Evolutionary conservation across 305 asterid genomes (phyloP), one percentile per base, ranked within the genome.

Genomic region (Fraxinus platypoda): DNA sequence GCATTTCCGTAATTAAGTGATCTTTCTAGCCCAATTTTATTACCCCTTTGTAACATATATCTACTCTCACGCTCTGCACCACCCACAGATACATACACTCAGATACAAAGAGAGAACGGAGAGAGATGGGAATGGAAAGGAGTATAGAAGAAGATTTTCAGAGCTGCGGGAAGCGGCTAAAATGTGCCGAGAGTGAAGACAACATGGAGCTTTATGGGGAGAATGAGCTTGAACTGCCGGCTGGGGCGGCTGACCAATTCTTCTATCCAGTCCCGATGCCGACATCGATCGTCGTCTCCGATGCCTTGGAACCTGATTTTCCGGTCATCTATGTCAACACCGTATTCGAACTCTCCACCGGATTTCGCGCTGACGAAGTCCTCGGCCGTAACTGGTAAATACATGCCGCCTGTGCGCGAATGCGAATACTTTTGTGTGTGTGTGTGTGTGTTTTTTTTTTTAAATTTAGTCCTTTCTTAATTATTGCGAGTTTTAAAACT

Each of bases 291-390:
- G 95, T 94, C 3, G 99, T 95, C 28, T 95, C 94, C 12, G 99
- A 95, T 81, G 98, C 97, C 4, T 76, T 90, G 88, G 98, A 95
- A 43, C 88, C 92, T 35, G 98, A 95, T 81, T 92, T 87, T 75
- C 98, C 98, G 21, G 81, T 95, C 88, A 95, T 95, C 26, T 95
- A 95, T 74, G 97, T 94, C 80, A 95, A 94, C 83, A 83, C 94
- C 0, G 90, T 88, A 75, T 95, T 95, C 81, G 99, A 95, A 85
- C 81, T 84, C 71, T 90, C 93, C 81, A 95, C 99, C 31, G 99
- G 99, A 78, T 95, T 90, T 82, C 98, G 98, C 23, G 98, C 98
- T 57, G 95, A 94, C 72, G 97, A 95, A 92, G 92, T 95, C 84
- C 97, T 95, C 59, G 98, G 99, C 71, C 97, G 97, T 80, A 95